These are phyloP conservation scores for Hyaloscypha variabilis DNA, from an alignment of 495 filamentous ascomycete species.

Conservation along the genomic window DNA sequence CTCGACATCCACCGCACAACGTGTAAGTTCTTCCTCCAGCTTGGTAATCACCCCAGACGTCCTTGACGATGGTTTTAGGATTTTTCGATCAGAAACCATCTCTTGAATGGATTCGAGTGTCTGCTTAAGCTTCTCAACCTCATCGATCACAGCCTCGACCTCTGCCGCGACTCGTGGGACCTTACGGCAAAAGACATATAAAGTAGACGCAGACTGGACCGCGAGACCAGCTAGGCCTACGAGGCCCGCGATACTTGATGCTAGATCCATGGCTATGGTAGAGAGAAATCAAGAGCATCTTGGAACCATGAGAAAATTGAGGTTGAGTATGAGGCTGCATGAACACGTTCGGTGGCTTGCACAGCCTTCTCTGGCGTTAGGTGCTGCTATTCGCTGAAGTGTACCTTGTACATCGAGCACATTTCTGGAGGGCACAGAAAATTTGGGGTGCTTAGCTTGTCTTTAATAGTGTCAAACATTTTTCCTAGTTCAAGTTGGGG, in stretches of 20 bases:
- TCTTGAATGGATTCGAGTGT: neutral
- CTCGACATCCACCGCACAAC: neutral
- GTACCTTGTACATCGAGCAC: neutral
- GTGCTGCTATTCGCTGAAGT: neutral
- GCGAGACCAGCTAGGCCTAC: slow-evolving; percentile 1
- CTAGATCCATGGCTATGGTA: neutral
- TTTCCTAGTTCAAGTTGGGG: too few species aligned
- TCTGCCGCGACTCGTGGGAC: neutral
- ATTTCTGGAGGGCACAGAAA: neutral
- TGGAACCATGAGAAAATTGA: neutral
- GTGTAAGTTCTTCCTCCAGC: neutral
- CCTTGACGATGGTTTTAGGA: neutral
- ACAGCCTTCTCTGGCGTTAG: neutral
- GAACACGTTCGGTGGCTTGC: neutral
- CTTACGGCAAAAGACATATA: neutral
- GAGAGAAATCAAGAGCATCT: neutral
- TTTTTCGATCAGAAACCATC: neutral
- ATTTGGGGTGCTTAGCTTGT: too few species aligned
- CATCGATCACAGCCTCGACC: neutral
- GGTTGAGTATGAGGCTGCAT: neutral
- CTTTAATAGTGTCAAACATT: too few species aligned
- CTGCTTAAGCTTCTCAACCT: neutral
- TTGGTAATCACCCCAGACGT: neutral
- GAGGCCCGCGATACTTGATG: neutral
- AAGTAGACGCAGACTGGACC: slow-evolving; percentile 2